Evolutionary conservation across 495 filamentous ascomycete species (phyloP).

Genomic region (Monascus purpureus): DNA sequence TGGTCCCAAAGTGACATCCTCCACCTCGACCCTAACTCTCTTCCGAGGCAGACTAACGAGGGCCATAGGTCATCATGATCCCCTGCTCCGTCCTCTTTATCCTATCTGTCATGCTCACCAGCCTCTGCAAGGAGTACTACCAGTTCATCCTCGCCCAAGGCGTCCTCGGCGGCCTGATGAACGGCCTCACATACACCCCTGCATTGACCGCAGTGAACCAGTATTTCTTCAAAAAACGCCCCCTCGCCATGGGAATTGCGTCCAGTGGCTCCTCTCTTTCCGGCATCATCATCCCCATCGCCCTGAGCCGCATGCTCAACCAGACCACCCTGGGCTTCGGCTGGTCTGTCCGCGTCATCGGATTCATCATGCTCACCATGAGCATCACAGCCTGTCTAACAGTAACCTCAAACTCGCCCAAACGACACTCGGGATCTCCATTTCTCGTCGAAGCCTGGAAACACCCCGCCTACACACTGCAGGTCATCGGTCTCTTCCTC

Average conservation of each 20-base stretch:
- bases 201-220: conserved; percentile 14
- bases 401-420: conserved; percentile 6
- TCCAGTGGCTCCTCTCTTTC: conserved; percentile 22
- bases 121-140: conserved; percentile 37
- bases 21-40: too few species aligned
- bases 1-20: conserved; percentile 10
- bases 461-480: conserved; percentile 4
- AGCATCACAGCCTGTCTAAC: conserved; percentile 24
- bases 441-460: conserved; percentile 6
- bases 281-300: conserved; percentile 19
- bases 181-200: conserved; percentile 20
- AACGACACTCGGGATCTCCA: not conserved
- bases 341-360: conserved; percentile 51
- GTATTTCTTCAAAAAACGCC: conserved; percentile 22
- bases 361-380: conserved; percentile 41
- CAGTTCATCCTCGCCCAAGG: conserved; percentile 45
- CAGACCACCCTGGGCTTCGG: conserved; percentile 26
- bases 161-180: conserved; percentile 27
- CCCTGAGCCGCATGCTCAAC: conserved; percentile 12
- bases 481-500: conserved; percentile 9
- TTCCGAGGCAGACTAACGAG: too few species aligned
- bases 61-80: conserved; percentile 5
- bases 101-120: conserved; percentile 35
- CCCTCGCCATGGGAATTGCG: conserved; percentile 19
- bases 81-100: conserved; percentile 10